phyloP scores from a whole-genome alignment of 2,329 filamentous ascomycete genomes.

The Aureobasidium lini region DNA sequence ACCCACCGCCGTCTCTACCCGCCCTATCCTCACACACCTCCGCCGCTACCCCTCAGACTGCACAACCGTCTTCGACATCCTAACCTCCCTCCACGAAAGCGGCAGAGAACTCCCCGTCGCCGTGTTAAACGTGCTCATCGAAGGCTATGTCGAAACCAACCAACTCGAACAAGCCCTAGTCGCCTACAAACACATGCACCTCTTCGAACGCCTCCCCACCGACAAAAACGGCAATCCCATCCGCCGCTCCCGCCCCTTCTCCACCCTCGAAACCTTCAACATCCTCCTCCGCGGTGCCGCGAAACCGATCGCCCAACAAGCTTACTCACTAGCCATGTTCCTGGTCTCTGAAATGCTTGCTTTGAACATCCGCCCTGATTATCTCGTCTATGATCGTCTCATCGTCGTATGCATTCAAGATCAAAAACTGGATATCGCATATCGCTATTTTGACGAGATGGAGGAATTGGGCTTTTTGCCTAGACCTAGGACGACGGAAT shows the following conservation, averaged over 20 bases:
- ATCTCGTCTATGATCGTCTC: conserved; percentile 55
- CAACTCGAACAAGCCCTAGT: conserved; percentile 47
- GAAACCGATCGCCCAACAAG: conserved; percentile 20
- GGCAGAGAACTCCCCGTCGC: conserved; percentile 45
- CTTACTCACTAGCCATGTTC: conserved; percentile 53
- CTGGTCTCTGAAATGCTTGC: conserved; percentile 55
- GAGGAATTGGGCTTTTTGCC: conserved; percentile 24
- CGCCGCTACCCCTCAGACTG: conserved; percentile 39
- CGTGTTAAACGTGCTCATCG: conserved; percentile 45
- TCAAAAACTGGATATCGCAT: conserved; percentile 23
- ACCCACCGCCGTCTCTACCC: conserved; percentile 53
- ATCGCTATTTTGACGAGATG: conserved; percentile 29
- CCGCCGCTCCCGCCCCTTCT: conserved; percentile 20
- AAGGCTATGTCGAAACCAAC: conserved; percentile 39
- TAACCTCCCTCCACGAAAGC: conserved; percentile 48
- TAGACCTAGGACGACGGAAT: conserved; percentile 13
- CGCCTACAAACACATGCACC: conserved; percentile 54
- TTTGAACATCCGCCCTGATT: conserved; percentile 46
- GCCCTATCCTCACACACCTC: conserved; percentile 54
- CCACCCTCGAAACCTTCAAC: conserved; percentile 53
- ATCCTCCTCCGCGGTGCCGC: conserved; percentile 34
- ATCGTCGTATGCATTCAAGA: conserved; percentile 46
- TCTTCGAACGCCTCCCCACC: conserved; percentile 23
- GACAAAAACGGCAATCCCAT: background rate
- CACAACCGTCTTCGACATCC: conserved; percentile 46